A percentile compares a stretch with the other conserved stretches of the same genome.
Conservation (phyloP, 1,284 basidiomycete genomes). For the Cryptococcus wingfieldii region DNA sequence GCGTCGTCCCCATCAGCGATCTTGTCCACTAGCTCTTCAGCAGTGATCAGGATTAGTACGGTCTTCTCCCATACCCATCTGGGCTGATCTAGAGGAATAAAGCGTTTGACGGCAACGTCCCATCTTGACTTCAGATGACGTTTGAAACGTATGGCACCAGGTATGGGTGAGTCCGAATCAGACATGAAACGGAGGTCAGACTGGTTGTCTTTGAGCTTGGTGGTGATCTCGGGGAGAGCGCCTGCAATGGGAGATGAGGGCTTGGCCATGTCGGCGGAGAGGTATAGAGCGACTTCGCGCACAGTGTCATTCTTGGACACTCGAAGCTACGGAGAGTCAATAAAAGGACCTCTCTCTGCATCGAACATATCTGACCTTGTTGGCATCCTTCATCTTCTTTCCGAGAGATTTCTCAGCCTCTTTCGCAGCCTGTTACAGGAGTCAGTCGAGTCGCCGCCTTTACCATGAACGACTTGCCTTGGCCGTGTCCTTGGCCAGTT, state of each 20-base stretch:
- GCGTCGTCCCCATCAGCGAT: constrained; percentile 19
- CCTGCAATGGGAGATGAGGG: constrained; percentile 39
- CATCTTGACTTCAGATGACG: constrained; percentile 38
- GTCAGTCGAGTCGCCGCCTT: not conserved
- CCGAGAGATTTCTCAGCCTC: constrained; percentile 41
- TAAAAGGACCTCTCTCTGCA: no score
- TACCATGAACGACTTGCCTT: constrained; percentile 23
- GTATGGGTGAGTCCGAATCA: constrained; percentile 26
- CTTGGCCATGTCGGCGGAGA: constrained; percentile 37
- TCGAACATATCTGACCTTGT: constrained; percentile 23
- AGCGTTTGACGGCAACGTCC: constrained; percentile 28
- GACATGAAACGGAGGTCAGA: constrained; percentile 28
- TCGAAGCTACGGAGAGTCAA: constrained; percentile 27
- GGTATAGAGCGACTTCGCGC: constrained; percentile 42
- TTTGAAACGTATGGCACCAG: constrained; percentile 41
- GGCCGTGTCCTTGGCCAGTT: constrained; percentile 26
- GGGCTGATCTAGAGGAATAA: constrained; percentile 30
- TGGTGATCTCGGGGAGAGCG: constrained; percentile 37
- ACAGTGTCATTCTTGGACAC: constrained; percentile 43
- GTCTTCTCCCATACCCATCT: constrained; percentile 49
- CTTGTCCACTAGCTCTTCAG: constrained; percentile 41
- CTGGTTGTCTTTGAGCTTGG: constrained; percentile 29
- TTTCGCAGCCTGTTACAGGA: constrained; percentile 27
- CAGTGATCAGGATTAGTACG: constrained; percentile 34
- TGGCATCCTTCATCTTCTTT: constrained; percentile 34